A percentile compares a stretch with the other conserved stretches of the same genome.
Conservation (phyloP, 305 asterid species). For the Nicotiana rustica region DNA sequence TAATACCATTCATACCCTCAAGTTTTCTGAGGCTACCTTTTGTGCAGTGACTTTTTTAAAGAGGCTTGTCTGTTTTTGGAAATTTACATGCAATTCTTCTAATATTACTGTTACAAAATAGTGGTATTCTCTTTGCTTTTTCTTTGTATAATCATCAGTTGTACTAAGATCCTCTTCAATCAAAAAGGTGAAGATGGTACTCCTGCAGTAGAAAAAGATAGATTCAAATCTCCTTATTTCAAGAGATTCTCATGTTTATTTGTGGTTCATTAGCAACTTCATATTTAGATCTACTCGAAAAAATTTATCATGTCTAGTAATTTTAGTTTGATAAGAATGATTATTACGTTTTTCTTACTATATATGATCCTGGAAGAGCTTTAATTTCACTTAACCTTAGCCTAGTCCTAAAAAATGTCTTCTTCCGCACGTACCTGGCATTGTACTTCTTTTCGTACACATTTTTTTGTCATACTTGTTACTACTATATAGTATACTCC, state of each 20-base stretch:
- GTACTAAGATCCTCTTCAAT: conserved; percentile 22
- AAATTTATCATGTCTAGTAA: background rate
- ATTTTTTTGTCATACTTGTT: no score
- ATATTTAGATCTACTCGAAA: background rate
- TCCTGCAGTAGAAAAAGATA: background rate
- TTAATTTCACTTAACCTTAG: no score
- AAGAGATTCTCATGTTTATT: background rate
- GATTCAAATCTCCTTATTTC: background rate
- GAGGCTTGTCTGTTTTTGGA: conserved; percentile 6
- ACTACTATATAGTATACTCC: background rate
- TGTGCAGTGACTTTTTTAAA: conserved; percentile 11
- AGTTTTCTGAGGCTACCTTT: conserved; percentile 23
- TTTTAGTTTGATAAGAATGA: background rate
- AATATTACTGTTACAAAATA: conserved; percentile 5
- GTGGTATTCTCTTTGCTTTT: background rate
- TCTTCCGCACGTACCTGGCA: background rate
- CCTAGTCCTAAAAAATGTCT: background rate
- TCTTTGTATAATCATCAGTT: conserved; percentile 13
- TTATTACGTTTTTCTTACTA: background rate
- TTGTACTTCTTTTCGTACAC: background rate
- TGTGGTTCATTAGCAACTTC: background rate
- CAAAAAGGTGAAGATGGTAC: background rate
- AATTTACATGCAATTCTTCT: background rate
- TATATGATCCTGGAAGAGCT: background rate
- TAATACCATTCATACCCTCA: conserved; percentile 44